These are phyloP conservation scores for Pichia sp. DNA, from an alignment of 1,139 yeast genomes.

Conservation along the genomic window DNA sequence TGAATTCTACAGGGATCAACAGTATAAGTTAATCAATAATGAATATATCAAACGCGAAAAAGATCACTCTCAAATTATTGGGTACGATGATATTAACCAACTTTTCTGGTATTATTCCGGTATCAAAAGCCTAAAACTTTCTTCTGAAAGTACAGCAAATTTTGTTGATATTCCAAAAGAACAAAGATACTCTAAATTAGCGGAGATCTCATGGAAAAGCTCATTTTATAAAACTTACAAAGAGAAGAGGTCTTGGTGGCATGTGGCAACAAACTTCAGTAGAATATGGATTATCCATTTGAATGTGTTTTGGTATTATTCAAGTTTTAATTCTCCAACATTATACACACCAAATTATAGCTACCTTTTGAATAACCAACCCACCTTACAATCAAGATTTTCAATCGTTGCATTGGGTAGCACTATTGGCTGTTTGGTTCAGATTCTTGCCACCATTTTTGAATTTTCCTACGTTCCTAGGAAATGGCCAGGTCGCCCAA, in stretches of 20 bases:
- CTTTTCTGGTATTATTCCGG: conserved; percentile 75
- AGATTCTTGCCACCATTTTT: conserved; percentile 51
- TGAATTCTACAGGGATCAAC: conserved; percentile 35
- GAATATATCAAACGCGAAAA: conserved; percentile 40
- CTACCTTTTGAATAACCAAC: conserved; percentile 52
- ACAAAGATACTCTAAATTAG: conserved; percentile 40
- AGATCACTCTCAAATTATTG: conserved; percentile 67
- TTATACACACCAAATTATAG: conserved; percentile 58
- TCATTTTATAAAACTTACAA: conserved; percentile 64
- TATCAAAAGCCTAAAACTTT: conserved; percentile 38
- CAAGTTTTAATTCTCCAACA: conserved; percentile 69
- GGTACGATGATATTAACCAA: conserved; percentile 84
- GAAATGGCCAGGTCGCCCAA: conserved; percentile 59
- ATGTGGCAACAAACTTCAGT: conserved; percentile 66
- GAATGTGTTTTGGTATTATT: conserved; percentile 74
- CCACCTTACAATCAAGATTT: conserved; percentile 53
- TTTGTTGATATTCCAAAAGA: conserved; percentile 37
- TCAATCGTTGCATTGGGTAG: conserved; percentile 71
- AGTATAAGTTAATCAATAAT: conserved; percentile 31
- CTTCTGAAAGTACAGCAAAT: conserved; percentile 26
- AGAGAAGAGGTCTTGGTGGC: conserved; percentile 75
- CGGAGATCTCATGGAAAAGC: conserved; percentile 51
- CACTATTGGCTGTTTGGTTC: conserved; percentile 53
- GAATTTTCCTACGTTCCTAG: conserved; percentile 66
- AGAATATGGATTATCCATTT: conserved; percentile 80